phyloP scores from a whole-genome alignment of 345 rosid species.

The Dovyalis caffra region DNA sequence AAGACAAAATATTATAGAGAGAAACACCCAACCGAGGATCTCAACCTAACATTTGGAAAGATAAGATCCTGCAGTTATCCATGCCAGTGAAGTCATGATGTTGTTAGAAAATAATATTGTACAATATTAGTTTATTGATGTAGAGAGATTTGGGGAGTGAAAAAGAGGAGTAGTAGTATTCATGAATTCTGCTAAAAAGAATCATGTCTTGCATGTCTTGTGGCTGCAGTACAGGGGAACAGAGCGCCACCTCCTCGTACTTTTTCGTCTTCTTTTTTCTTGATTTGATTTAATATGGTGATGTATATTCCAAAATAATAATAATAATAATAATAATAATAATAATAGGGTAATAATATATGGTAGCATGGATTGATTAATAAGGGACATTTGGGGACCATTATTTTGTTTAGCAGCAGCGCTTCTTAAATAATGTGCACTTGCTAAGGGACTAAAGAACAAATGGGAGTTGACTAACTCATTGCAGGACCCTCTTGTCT shows the following conservation, averaged over 20 bases:
- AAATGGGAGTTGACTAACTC: too few relatives aligned
- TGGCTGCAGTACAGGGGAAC: constrained; percentile 44
- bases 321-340: too few relatives aligned
- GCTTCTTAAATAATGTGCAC: background rate
- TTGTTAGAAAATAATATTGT: background rate
- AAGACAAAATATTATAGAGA: too few relatives aligned
- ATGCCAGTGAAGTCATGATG: too few relatives aligned
- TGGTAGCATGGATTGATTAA: too few relatives aligned
- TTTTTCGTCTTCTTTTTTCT: constrained; percentile 1
- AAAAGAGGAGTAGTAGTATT: constrained; percentile 46
- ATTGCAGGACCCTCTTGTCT: too few relatives aligned
- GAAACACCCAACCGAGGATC: too few relatives aligned
- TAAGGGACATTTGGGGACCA: too few relatives aligned
- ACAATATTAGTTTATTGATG: constrained; percentile 20
- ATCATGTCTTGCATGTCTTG: constrained; percentile 32
- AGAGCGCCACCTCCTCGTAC: constrained; percentile 58
- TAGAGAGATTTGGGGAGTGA: constrained; percentile 52
- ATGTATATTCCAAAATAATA: too few relatives aligned
- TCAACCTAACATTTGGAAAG: too few relatives aligned
- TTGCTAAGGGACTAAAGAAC: background rate
- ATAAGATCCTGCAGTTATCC: background rate
- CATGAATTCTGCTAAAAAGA: constrained; percentile 14
- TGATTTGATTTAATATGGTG: background rate
- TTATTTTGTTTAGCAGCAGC: too few relatives aligned
- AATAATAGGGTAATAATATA: too few relatives aligned